Conservation (phyloP, 2,329 filamentous ascomycete species). For the Aureobasidium sp. region DNA sequence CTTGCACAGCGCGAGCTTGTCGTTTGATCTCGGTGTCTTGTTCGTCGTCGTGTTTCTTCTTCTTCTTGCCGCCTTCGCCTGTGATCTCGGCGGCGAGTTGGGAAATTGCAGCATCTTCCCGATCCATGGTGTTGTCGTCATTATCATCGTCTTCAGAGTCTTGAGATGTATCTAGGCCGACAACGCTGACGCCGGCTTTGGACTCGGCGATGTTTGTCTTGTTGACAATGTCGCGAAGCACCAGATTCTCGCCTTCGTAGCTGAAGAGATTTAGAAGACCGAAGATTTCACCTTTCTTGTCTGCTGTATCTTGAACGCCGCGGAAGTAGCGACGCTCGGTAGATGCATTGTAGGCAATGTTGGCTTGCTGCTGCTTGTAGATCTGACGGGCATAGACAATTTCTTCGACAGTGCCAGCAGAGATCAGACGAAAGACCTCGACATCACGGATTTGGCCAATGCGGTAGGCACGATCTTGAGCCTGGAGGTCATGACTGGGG, state of each 20-base stretch:
- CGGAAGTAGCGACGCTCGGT: conserved; percentile 91
- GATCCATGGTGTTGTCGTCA: conserved; percentile 21
- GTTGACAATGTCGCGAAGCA: conserved; percentile 93
- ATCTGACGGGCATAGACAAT: conserved; percentile 96
- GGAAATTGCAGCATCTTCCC: conserved; percentile 60
- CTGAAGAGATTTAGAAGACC: conserved; percentile 80
- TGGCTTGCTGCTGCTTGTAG: conserved; percentile 98
- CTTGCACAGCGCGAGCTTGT: conserved; percentile 70
- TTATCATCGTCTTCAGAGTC: conserved; percentile 37
- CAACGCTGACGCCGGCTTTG: conserved; percentile 71
- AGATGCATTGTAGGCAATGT: conserved; percentile 91
- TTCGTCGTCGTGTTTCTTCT: conserved; percentile 26
- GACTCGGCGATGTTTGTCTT: conserved; percentile 97
- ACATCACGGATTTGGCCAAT: conserved; percentile 91
- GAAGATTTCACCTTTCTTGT: conserved; percentile 88
- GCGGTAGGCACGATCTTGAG: conserved; percentile 91
- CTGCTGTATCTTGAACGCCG: conserved; percentile 77
- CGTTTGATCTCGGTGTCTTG: conserved; percentile 28
- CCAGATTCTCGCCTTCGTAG: conserved; percentile 69
- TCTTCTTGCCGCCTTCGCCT: conserved; percentile 34
- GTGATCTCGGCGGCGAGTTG: conserved; percentile 61
- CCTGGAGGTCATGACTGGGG: conserved; percentile 86
- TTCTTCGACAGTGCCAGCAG: conserved; percentile 89
- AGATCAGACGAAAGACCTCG: conserved; percentile 88
- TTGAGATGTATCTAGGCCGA: conserved; percentile 62